Percentiles rank a stretch among this genome's conserved stretches.
These are phyloP conservation scores for Nicotiana tomentosiformis DNA, from an alignment of 257 asterid species.

Conservation along the genomic window DNA sequence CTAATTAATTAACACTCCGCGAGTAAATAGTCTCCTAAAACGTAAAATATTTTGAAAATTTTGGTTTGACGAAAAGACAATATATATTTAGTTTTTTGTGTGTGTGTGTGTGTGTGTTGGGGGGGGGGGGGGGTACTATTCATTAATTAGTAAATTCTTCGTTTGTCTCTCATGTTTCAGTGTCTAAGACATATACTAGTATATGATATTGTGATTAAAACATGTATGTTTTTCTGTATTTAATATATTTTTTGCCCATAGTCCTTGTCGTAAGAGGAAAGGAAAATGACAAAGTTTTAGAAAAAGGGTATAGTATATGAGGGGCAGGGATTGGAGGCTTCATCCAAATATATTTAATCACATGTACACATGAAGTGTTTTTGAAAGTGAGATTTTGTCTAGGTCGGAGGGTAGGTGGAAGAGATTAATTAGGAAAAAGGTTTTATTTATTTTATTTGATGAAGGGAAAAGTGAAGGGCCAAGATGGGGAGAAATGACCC, in stretches of 20 bases:
- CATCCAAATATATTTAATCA: not conserved
- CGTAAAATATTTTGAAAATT: not conserved
- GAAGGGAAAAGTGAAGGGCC: not conserved
- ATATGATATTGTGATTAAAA: not conserved
- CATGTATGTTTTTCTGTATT: not conserved
- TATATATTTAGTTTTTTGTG: not conserved
- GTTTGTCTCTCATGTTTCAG: not conserved
- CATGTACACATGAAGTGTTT: not conserved
- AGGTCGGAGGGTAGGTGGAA: not conserved
- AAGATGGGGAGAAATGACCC: not conserved
- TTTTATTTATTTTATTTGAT: not conserved
- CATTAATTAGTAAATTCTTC: not conserved
- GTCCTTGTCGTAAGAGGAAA: not conserved
- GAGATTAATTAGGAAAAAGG: not conserved
- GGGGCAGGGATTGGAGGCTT: not conserved
- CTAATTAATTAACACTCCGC: not conserved
- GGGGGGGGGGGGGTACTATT: not conserved
- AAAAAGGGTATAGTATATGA: not conserved
- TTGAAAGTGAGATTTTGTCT: not conserved
- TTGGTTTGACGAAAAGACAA: not conserved
- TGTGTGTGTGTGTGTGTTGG: too few species aligned
- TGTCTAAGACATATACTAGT: not conserved
- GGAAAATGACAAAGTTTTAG: not conserved
- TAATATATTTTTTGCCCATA: not conserved
- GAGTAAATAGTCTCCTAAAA: not conserved